Percentiles rank a stretch among this genome's conserved stretches.
Evolutionary conservation across 306 rosid genomes (phyloP).

Genomic region (Bauhinia variegata): DNA sequence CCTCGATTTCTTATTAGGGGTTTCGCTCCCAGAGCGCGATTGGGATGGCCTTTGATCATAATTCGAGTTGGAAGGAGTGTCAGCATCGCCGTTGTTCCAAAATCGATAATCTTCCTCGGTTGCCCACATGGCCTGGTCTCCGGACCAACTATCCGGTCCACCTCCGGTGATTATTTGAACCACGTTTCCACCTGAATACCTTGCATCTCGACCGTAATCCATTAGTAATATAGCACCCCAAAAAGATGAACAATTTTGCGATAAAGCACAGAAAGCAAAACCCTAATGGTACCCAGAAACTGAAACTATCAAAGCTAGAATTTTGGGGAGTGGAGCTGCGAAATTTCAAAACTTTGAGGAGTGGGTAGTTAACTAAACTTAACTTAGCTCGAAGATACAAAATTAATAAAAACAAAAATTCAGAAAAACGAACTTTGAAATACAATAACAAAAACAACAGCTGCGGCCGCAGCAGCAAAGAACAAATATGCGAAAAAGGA

Average conservation of each 20-base stretch:
- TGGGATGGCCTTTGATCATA: constrained; percentile 70
- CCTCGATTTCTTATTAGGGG: constrained; percentile 80
- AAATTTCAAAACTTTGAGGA: constrained; percentile 7
- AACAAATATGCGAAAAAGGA: not conserved
- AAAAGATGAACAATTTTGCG: not conserved
- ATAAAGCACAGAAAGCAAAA: constrained; percentile 16
- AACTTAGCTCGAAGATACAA: not conserved
- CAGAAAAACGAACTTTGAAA: not conserved
- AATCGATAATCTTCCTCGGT: constrained; percentile 91
- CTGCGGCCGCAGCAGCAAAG: constrained; percentile 10
- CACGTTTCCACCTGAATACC: constrained; percentile 39
- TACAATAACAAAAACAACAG: not conserved
- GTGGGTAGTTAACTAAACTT: constrained; percentile 27
- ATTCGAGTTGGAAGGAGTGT: constrained; percentile 73
- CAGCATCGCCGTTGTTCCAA: constrained; percentile 66
- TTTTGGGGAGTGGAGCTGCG: not conserved
- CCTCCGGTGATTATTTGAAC: constrained; percentile 77
- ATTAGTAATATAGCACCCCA: constrained; percentile 30
- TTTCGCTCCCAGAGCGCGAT: constrained; percentile 75
- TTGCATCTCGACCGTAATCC: constrained; percentile 70
- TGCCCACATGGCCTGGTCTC: constrained; percentile 87
- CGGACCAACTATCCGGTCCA: constrained; percentile 69
- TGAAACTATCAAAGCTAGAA: constrained; percentile 19
- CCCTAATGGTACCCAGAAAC: constrained; percentile 38
- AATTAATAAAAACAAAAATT: not conserved